These are phyloP conservation scores for Mayamaea pseudoterrestris DNA, from an alignment of 108 stramenopile species.

Conservation along the genomic window DNA sequence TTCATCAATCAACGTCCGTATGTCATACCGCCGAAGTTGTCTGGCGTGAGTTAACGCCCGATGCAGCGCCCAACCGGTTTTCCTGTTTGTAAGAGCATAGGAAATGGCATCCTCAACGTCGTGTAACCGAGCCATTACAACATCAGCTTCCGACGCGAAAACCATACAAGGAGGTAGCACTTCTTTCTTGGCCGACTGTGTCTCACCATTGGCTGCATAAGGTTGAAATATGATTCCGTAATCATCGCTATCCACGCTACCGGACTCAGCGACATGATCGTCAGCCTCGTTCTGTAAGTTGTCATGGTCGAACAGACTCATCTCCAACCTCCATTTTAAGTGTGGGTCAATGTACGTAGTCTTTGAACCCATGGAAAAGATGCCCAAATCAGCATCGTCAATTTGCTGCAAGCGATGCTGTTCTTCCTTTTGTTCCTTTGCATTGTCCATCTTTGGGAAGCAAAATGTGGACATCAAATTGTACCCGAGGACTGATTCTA, in stretches of 20 bases:
- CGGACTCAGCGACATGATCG: too few species aligned
- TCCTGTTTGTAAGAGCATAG: slow-evolving; percentile 34
- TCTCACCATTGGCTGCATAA: slow-evolving; percentile 13
- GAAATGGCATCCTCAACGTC: slow-evolving; percentile 68
- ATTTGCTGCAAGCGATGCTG: slow-evolving; percentile 2
- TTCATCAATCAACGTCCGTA: slow-evolving; percentile 42
- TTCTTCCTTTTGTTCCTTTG: slow-evolving; percentile 36
- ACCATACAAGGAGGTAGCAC: slow-evolving; percentile 42
- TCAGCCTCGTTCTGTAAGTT: slow-evolving; percentile 5
- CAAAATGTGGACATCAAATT: slow-evolving; percentile 44
- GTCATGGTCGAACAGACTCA: slow-evolving; percentile 18
- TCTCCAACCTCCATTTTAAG: slow-evolving; percentile 49
- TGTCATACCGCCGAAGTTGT: slow-evolving; percentile 33
- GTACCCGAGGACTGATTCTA: slow-evolving; percentile 24
- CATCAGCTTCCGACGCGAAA: slow-evolving; percentile 29
- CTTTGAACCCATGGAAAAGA: neutral
- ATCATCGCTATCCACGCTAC: slow-evolving; percentile 64
- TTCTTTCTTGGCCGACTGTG: neutral
- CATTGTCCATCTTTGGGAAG: slow-evolving; percentile 59
- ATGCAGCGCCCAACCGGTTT: slow-evolving; percentile 46
- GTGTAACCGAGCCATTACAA: slow-evolving; percentile 30
- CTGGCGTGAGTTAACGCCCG: slow-evolving; percentile 38
- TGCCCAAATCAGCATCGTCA: neutral
- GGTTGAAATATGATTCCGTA: slow-evolving; percentile 52
- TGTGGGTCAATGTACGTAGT: slow-evolving; percentile 28